A percentile compares a stretch with the other conserved stretches of the same genome.
These are phyloP conservation scores for Tulasnella sp. DNA, from an alignment of 768 basidiomycete genomes.

Conservation along the genomic window DNA sequence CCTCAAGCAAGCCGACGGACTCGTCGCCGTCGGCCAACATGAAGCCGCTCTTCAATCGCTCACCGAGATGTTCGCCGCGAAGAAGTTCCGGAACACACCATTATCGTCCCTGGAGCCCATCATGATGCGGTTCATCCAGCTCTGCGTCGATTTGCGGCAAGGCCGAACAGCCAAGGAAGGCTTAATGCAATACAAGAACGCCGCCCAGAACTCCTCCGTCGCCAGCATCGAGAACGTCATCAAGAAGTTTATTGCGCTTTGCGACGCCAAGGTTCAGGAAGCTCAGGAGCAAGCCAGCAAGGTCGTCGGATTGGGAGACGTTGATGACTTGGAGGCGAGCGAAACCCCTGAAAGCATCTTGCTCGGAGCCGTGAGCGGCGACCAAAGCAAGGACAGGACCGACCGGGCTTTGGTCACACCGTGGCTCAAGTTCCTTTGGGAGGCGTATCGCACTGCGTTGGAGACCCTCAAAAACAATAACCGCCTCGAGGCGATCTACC, in stretches of 20 bases:
- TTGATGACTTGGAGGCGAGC: slow-evolving; percentile 91
- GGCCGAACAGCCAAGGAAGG: slow-evolving; percentile 91
- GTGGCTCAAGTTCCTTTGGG: slow-evolving; percentile 98
- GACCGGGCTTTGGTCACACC: slow-evolving; percentile 92
- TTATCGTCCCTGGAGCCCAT: slow-evolving; percentile 86
- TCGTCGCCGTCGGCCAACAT: slow-evolving; percentile 82
- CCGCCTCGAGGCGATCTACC: slow-evolving; percentile 84
- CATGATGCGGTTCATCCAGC: slow-evolving; percentile 88
- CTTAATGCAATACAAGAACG: slow-evolving; percentile 96
- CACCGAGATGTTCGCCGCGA: slow-evolving; percentile 85
- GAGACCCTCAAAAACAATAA: slow-evolving; percentile 96
- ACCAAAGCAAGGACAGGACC: slow-evolving; percentile 87
- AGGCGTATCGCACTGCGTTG: slow-evolving; percentile 89
- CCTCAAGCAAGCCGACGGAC: slow-evolving; percentile 86
- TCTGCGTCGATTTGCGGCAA: slow-evolving; percentile 91
- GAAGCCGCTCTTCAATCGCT: slow-evolving; percentile 84
- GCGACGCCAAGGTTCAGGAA: slow-evolving; percentile 71
- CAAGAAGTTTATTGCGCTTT: slow-evolving; percentile 67
- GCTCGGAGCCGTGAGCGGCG: slow-evolving; percentile 77
- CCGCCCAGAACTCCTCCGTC: slow-evolving; percentile 87
- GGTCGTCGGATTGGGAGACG: slow-evolving; percentile 52
- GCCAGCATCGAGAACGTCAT: slow-evolving; percentile 87
- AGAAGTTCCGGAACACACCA: slow-evolving; percentile 88
- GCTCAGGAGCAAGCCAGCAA: slow-evolving; percentile 81
- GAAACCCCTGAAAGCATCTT: slow-evolving; percentile 91